Conservation (phyloP, 2,329 filamentous ascomycete species). For the Colletotrichum simmondsii region DNA sequence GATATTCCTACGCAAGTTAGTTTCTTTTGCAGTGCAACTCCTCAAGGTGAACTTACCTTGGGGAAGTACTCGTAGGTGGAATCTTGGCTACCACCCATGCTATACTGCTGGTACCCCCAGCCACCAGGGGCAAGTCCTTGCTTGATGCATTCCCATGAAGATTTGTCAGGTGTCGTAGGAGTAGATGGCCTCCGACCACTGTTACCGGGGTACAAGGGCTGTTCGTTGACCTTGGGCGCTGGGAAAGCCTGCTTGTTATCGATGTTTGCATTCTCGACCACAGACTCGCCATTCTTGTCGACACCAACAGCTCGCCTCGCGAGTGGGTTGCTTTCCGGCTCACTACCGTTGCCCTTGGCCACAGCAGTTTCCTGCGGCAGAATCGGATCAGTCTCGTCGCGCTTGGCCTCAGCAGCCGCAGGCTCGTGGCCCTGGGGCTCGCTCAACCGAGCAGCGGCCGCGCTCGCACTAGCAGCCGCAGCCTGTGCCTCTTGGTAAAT, state of each 20-base stretch:
- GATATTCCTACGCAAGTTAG: constrained; percentile 65
- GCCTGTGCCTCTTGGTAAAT: constrained; percentile 46
- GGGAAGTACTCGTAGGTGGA: constrained; percentile 79
- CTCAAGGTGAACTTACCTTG: constrained; percentile 48
- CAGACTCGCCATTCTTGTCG: constrained; percentile 45
- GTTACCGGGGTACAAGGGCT: constrained; percentile 11
- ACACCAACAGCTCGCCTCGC: constrained; percentile 9
- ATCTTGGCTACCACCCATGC: constrained; percentile 74
- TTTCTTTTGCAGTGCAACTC: not conserved
- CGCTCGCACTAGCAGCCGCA: constrained; percentile 42
- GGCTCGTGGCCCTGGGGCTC: constrained; percentile 41
- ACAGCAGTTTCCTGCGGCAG: constrained; percentile 9
- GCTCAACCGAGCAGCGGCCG: constrained; percentile 1
- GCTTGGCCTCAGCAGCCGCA: constrained; percentile 10
- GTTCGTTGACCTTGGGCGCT: constrained; percentile 16
- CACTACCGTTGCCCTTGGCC: constrained; percentile 4
- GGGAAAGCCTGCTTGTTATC: constrained; percentile 16
- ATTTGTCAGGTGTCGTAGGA: constrained; percentile 23
- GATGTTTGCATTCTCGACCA: constrained; percentile 17
- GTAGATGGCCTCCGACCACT: constrained; percentile 19
- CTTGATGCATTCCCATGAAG: constrained; percentile 56
- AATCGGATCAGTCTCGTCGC: not conserved
- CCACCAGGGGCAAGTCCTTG: constrained; percentile 67
- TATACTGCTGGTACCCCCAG: constrained; percentile 59
- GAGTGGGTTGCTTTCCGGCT: not conserved